Percentiles rank a stretch among this genome's conserved stretches.
These are phyloP conservation scores for Bidens hawaiensis DNA, from an alignment of 140 eudicot species.

Conservation along the genomic window DNA sequence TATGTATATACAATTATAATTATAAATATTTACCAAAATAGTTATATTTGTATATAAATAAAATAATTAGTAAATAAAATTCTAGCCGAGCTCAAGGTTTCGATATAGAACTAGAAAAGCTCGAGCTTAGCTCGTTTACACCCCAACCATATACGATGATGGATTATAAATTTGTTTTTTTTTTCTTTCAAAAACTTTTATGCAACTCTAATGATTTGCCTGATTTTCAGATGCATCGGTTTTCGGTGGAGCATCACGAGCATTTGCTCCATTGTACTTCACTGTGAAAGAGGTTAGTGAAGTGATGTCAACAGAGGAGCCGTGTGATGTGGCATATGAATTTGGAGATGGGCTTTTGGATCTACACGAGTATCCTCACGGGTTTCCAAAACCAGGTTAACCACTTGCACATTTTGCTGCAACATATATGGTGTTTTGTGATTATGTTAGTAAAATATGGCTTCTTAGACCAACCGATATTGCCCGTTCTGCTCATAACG, in stretches of 20 bases:
- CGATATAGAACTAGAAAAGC: too few species aligned
- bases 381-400: slow-evolving; percentile 76
- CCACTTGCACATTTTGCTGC: neutral
- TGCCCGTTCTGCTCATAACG: too few species aligned
- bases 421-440: too few species aligned
- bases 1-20: too few species aligned
- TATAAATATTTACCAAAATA: too few species aligned
- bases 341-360: slow-evolving; percentile 65
- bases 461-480: too few species aligned
- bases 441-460: too few species aligned
- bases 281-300: slow-evolving; percentile 50
- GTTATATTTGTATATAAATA: neutral
- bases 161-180: neutral
- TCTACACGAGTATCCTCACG: slow-evolving; percentile 61
- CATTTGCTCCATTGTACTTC: slow-evolving; percentile 60
- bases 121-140: neutral
- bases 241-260: slow-evolving; percentile 38
- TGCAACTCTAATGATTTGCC: neutral
- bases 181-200: too few species aligned
- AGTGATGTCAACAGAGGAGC: slow-evolving; percentile 88
- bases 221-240: slow-evolving; percentile 47
- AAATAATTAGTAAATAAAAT: too few species aligned
- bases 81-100: neutral
- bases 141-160: neutral
- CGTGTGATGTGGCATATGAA: slow-evolving; percentile 80